Base-by-base conservation (phyloP, 1,139 yeast genomes). In the Sugiyamaella japonica region DNA sequence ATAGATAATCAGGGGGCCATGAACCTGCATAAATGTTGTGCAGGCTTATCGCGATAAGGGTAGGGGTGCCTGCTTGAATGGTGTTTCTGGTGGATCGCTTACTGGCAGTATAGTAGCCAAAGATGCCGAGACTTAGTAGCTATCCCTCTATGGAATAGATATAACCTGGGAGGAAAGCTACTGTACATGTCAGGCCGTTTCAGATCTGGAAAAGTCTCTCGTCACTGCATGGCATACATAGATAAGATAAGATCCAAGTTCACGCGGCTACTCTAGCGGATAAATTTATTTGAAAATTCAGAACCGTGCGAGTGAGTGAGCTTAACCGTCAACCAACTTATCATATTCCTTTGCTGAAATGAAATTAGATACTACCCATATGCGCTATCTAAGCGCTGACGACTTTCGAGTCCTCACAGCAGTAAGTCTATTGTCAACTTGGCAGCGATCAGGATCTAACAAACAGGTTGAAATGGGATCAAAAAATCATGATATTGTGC, bases 401-500 rank as follows among this genome's bases (percentile, higher is more conserved):
- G 99, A 93, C 73, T 93, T 89, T 76, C 79, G 87, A 56, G 96
- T 90, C 15, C 81, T 93, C 53, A 87, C 86, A 57, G 97, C 97
- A 0, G 87, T 87, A 57, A 40, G 66, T 20, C 6, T 20, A 20
- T 20, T 20, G 25, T 3, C 25, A 4, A 5, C 34, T 29, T 29
- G 4, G 34, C 34, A 28, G 46, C 17, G 36, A 42, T 6, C 2
- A 23, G 36, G 6, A 42, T 32, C 48, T 25, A 17, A n/a, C 20
- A 7, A 10, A 23, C 37, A 63, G 57, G 67, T 73, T 7, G 99
- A 93, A 69, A 78, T 82, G 71, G 99, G 98, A 7, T 85, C 97
- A 1, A 80, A 89, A 62, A 90, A 88, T 70, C 99, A 95, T 71
- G 97, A 93, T 69, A 82, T 95, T 57, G 98, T 95, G 15, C 99